These are phyloP conservation scores for Penicillium palitans DNA, from an alignment of 2,329 filamentous ascomycete species.

Conservation along the genomic window DNA sequence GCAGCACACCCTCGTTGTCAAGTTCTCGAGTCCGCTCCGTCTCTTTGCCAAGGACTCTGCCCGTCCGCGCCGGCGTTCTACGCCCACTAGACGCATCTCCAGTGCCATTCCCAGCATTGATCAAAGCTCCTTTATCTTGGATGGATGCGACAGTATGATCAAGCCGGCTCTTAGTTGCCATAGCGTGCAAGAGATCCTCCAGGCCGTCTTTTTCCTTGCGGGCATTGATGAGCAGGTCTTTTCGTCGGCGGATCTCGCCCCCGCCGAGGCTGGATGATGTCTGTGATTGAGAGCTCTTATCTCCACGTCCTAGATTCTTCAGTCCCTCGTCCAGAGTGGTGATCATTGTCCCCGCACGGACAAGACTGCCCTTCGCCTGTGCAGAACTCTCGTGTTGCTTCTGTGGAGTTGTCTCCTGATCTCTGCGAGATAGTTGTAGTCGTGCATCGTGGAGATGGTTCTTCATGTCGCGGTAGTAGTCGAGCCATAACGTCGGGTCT, in stretches of 20 bases:
- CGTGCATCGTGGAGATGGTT: constrained; percentile 60
- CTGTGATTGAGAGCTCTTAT: constrained; percentile 39
- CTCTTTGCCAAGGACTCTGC: constrained; percentile 56
- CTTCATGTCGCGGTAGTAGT: constrained; percentile 62
- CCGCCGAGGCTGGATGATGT: constrained; percentile 58
- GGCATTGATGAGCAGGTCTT: constrained; percentile 58
- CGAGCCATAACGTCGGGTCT: constrained; percentile 62
- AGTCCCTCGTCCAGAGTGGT: constrained; percentile 59
- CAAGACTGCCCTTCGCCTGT: constrained; percentile 60
- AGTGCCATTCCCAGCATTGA: constrained; percentile 30
- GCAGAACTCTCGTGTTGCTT: constrained; percentile 64
- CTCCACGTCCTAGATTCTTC: constrained; percentile 38
- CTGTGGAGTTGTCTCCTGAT: constrained; percentile 59
- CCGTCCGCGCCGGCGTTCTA: constrained; percentile 40
- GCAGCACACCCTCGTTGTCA: constrained; percentile 64
- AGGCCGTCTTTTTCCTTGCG: constrained; percentile 63
- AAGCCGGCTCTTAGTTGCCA: constrained; percentile 53
- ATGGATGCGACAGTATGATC: constrained; percentile 50
- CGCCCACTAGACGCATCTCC: constrained; percentile 15
- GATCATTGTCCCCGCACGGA: constrained; percentile 58
- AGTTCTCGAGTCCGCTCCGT: constrained; percentile 63
- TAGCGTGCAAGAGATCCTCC: constrained; percentile 60
- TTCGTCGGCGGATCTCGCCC: constrained; percentile 59
- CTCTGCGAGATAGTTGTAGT: constrained; percentile 58
- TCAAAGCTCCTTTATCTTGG: constrained; percentile 47